Base-by-base conservation (phyloP, 352 stramenopile species). In the Phytophthora ohioensis region DNA sequence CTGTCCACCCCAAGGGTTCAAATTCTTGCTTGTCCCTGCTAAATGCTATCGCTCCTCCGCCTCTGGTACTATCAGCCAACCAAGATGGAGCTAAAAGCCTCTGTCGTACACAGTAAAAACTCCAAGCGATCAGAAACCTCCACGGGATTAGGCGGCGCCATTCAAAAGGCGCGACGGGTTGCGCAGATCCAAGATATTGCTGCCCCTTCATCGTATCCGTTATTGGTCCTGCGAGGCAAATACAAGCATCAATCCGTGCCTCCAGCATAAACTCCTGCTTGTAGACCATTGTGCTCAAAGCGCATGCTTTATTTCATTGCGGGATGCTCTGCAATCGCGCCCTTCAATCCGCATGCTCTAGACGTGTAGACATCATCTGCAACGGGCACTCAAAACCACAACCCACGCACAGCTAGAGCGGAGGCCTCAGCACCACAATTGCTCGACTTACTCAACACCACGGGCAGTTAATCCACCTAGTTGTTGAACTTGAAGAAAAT, bases 321-420 rank as follows among this genome's bases (percentile, higher is more conserved):
- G 46, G 54, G 45, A 21, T 64, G 59, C 45, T 61, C 53, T 48
- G 57, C 57, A 76, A 59, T 41, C 43, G 10, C 63, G 54, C 53
- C 49, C 58, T 64, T 74, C 53, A 62, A 62, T 64, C 46, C 30
- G 47, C 52, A 76, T 54, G 47, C 54, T 79, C 52, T 75, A 76
- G 52, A 71, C 49, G 57, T 42, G 53, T 27, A 71, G 63, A 73
- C 57, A 91, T 68, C 66, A 94, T 76, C 69, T 98, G 92, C 75
- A 98, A 83, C 84, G 99, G 97, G 67, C 99, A 99, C 71, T 99
- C 94, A 71, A 95, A 98, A 71, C 83, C 98, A 60, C 39, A 99
- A 34, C 99, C 96, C 36, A 97, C 82, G 4, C 91, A 88, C 81
- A 97, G 43, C 11, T 48, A 45, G 56, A 59, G 48, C 15, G 34